Conservation (phyloP, 306 rosid species). For the Begonia peltatifolia region DNA sequence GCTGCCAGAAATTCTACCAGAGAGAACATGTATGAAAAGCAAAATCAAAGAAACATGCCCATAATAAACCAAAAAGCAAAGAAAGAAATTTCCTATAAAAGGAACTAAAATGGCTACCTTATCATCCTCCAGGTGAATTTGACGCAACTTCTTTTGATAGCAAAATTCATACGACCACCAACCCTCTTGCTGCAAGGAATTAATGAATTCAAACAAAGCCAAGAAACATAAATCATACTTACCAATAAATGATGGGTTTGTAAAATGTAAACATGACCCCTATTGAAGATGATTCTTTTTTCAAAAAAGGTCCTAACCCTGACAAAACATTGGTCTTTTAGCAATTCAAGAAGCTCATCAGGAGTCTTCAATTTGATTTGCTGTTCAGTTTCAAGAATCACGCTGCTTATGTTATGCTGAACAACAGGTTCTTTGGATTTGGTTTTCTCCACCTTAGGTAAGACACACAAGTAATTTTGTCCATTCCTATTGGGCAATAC, state of each 20-base stretch:
- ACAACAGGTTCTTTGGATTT: constrained; percentile 45
- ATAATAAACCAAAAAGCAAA: no score
- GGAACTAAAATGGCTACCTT: constrained; percentile 36
- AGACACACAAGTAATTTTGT: constrained; percentile 52
- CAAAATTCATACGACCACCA: constrained; percentile 99
- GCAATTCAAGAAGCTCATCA: constrained; percentile 79
- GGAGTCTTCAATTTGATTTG: constrained; percentile 76
- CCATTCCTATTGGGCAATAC: constrained; percentile 67
- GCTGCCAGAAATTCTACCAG: no score
- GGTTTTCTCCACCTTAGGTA: constrained; percentile 82
- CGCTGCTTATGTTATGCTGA: constrained; percentile 59
- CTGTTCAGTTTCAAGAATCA: constrained; percentile 79
- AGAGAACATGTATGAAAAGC: no score
- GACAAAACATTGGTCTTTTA: constrained; percentile 57
- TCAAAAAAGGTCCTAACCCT: constrained; percentile 40
- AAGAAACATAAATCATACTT: not conserved
- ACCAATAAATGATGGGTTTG: no score
- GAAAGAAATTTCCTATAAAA: not conserved
- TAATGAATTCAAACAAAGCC: not conserved
- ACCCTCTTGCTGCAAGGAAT: constrained; percentile 80
- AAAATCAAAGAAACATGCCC: no score
- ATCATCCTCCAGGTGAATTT: constrained; percentile 76
- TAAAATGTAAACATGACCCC: no score
- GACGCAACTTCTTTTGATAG: constrained; percentile 59
- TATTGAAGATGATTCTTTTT: not conserved